These are phyloP conservation scores for Chimonanthus salicifolius DNA, from an alignment of 164 flowering plant species.

Conservation along the genomic window DNA sequence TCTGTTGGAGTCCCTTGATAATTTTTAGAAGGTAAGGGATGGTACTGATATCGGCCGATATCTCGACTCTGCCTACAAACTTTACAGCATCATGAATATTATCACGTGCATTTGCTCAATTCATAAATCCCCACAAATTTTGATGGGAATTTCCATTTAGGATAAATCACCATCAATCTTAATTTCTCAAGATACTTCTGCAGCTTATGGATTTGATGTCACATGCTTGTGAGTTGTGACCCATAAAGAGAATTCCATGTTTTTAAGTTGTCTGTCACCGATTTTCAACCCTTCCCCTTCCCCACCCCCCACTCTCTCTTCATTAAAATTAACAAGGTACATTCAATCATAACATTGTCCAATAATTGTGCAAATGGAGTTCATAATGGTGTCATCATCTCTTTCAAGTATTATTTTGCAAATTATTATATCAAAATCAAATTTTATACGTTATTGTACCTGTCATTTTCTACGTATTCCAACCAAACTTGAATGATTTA, in stretches of 20 bases:
- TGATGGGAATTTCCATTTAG: too few relatives aligned
- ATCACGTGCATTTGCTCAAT: background rate
- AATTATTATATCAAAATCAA: background rate
- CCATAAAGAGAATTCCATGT: background rate
- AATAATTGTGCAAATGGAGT: background rate
- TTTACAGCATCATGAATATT: background rate
- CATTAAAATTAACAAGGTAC: background rate
- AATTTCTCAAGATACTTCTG: background rate
- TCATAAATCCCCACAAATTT: background rate
- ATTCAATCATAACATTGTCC: background rate
- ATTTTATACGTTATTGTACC: background rate
- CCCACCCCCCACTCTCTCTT: background rate
- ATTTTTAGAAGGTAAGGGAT: background rate
- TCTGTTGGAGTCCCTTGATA: too few relatives aligned
- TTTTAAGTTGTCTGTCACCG: background rate
- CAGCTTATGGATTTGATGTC: background rate
- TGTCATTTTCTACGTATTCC: too few relatives aligned
- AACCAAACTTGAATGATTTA: too few relatives aligned
- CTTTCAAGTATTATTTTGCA: background rate
- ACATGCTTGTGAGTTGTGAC: background rate
- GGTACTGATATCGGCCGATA: too few relatives aligned
- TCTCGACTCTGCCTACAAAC: too few relatives aligned
- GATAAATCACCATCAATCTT: background rate
- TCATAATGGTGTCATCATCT: background rate
- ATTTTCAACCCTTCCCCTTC: background rate